Evolutionary conservation across 106 monocot species (phyloP), one percentile per base, ranked within the genome.

Genomic region (Acanthochlamys bracteata): DNA sequence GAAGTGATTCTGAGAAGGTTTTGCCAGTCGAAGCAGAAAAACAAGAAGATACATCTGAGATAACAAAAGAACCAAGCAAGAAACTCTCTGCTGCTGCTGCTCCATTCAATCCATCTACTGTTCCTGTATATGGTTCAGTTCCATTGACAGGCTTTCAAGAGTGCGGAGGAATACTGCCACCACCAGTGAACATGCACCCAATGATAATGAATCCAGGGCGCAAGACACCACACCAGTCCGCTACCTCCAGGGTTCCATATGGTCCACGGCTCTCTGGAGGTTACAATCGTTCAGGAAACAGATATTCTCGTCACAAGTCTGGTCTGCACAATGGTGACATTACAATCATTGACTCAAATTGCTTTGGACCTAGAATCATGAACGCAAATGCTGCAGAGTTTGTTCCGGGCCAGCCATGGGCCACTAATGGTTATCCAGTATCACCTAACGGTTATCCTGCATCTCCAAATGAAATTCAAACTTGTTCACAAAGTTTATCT

Each of bases 11-110:
- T 53, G 85, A 80, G 42, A 84, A 82, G 54, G 7, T 58, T 22
- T 68, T 49, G 27, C 51, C 72, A 24, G 66, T 25, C 8, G 67
- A 76, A 27, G 72, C 40, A 0, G 73, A 70, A 56, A 88, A 79
- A 57, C 73, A 63, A 46, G 79, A 77, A 65, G 60, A 71, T 57
- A 22, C 46, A 17, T 53, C 41, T 20, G 80, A 76, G 25, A 42
- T 26, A 56, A 69, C 59, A 20, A 83, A 80, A 66, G 90, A 90
- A 33, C 43, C 69, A 39, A 80, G 61, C 65, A 84, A 80, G 73
- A 95, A 84, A 76, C 80, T 95, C 26, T 95, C 95, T 26, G 95
- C 95, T 12, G 75, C 86, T 65, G 95, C 95, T 46, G 75, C 90
- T 61, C 95, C 95, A 64, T 95, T 75, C 71, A 87, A 71, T 66